phyloP scores from a whole-genome alignment of 75 land plant species.

The Isoetes taiwanensis region DNA sequence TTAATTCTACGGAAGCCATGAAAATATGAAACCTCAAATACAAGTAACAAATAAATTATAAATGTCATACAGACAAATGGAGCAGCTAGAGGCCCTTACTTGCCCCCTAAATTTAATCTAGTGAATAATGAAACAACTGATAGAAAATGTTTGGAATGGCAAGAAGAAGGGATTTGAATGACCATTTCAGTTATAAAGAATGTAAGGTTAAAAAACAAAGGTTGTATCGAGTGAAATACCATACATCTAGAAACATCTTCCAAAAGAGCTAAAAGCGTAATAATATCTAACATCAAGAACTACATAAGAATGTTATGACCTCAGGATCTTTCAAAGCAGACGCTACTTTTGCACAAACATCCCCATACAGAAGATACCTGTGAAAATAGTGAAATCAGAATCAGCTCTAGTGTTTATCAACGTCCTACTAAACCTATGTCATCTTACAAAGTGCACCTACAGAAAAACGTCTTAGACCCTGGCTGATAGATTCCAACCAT shows the following conservation, averaged over 20 bases:
- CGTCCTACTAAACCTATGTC: not conserved
- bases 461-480: not conserved
- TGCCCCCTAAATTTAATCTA: too few species aligned
- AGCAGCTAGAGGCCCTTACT: too few species aligned
- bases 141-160: too few species aligned
- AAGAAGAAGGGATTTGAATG: not conserved
- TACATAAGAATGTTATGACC: slow-evolving; percentile 20
- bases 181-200: not conserved
- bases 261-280: not conserved
- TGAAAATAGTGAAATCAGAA: slow-evolving; percentile 2
- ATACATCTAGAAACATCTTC: not conserved
- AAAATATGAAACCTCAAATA: not conserved
- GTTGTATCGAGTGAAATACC: not conserved
- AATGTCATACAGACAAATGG: too few species aligned
- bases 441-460: slow-evolving; percentile 1
- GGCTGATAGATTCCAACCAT: not conserved
- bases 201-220: not conserved
- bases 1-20: not conserved
- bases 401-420: not conserved
- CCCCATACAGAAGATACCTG: slow-evolving; percentile 87
- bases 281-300: not conserved
- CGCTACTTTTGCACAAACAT: slow-evolving; percentile 75
- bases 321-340: slow-evolving; percentile 57
- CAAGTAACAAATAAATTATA: not conserved
- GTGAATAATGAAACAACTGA: too few species aligned